Evolutionary conservation across 73 alveolate species (phyloP), one percentile per base, ranked within the genome.

Genomic region (Blepharisma stoltei): DNA sequence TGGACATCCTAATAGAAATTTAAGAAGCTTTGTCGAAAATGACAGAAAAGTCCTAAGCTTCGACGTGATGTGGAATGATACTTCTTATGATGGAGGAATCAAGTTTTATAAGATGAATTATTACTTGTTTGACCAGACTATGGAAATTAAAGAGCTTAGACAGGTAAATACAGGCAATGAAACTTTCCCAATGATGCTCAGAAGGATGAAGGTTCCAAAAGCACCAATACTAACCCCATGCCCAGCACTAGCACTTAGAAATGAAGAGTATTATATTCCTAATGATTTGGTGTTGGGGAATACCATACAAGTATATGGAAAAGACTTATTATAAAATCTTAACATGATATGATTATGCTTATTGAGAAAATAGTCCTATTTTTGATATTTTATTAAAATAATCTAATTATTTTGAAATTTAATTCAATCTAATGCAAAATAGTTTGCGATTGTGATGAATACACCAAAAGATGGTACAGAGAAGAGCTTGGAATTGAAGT

Each of bases 381-480:
- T n/a, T n/a, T n/a, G n/a, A n/a, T n/a, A n/a, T n/a, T n/a, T n/a
- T n/a, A n/a, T n/a, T n/a, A n/a, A n/a, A n/a, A n/a, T n/a, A n/a
- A n/a, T n/a, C n/a, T n/a, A n/a, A n/a, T n/a, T n/a, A n/a, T n/a
- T n/a, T n/a, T n/a, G n/a, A n/a, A n/a, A n/a, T n/a, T n/a, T n/a
- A n/a, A n/a, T n/a, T n/a, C n/a, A n/a, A n/a, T n/a, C n/a, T n/a
- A n/a, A n/a, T n/a, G n/a, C n/a, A n/a, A n/a, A n/a, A n/a, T n/a
- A 46, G 88, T 97, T 47, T 81, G 85, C 69, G 97, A 95, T 48
- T 91, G 97, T 41, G 99, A 97, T 81, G 98, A 88, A 66, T 95
- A 85, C 88, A 97, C 99, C 32, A 89, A 90, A 71, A 78, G 86
- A 48, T 97, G 98, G 96, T 97, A 92, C 89, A 79, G 83, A 82